Evolutionary conservation across 306 rosid species (phyloP), one percentile per base, ranked within the genome.

Genomic region (Trifolium pratense): DNA sequence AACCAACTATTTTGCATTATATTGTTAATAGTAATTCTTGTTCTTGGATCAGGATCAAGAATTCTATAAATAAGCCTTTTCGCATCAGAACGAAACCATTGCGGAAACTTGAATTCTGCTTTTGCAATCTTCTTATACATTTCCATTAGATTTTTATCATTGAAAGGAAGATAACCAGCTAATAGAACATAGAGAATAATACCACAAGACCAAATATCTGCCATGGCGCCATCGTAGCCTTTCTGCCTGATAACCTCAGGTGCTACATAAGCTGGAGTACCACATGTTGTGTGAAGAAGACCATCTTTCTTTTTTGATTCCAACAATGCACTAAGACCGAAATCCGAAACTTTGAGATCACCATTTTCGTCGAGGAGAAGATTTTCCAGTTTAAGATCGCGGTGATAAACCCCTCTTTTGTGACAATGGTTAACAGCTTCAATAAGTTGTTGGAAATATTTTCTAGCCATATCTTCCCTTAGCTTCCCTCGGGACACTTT

Each of bases 171-270:
- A 79, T 34, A 85, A 2, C 94, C 96, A 3, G 92, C 91, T 57
- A 89, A 65, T 2, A 92, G 89, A 78, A 88, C 90, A 71, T 60
- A 92, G 9, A 92, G 86, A 34, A 89, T 78, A 4, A 91, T 93
- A 10, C 97, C 93, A 71, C 93, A 89, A 0, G 93, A 92, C 96
- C 97, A 89, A 17, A 76, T 89, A 57, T 89, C 97, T 1, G 90
- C 87, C 56, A 79, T 87, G 10, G 90, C 89, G 5, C 96, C 96
- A 57, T 85, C 92, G 57, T 92, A 92, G 3, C 96, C 93, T 83
- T 80, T 84, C 45, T 66, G 83, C 76, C 29, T 78, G 49, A 88
- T 83, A 23, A 88, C 87, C 46, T 90, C 89, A 5, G 96, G 87
- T 3, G 93, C 89, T 0, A 88, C 96, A 37, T 90, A 86, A 7